These are phyloP conservation scores for Heterobasidion occidentale DNA, from an alignment of 1,284 basidiomycete species.

Conservation along the genomic window DNA sequence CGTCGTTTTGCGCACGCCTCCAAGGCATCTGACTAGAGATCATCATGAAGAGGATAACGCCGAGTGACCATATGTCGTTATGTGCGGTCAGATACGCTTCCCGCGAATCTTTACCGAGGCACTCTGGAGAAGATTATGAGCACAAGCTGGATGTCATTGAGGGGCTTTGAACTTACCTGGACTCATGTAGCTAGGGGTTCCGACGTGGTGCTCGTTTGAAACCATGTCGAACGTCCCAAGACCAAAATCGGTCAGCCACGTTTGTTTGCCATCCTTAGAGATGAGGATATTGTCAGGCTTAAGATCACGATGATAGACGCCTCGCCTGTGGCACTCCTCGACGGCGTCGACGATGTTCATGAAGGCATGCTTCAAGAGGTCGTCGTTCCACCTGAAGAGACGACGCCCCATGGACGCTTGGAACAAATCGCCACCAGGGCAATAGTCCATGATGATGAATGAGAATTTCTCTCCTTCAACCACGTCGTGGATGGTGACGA, in stretches of 20 bases:
- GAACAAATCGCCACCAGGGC: slow-evolving; percentile 58
- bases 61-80: slow-evolving; percentile 88
- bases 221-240: slow-evolving; percentile 47
- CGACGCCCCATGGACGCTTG: slow-evolving; percentile 46
- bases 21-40: slow-evolving; percentile 85
- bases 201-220: slow-evolving; percentile 43
- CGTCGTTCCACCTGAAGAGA: slow-evolving; percentile 40
- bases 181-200: slow-evolving; percentile 54
- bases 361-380: slow-evolving; percentile 41
- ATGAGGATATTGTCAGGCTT: slow-evolving; percentile 74
- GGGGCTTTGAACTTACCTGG: slow-evolving; percentile 33
- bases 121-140: slow-evolving; percentile 14
- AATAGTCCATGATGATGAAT: slow-evolving; percentile 60
- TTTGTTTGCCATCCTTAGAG: slow-evolving; percentile 30
- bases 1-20: slow-evolving; percentile 65
- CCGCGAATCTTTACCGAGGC: slow-evolving; percentile 15
- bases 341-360: slow-evolving; percentile 58
- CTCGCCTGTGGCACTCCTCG: slow-evolving; percentile 47
- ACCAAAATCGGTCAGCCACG: slow-evolving; percentile 66
- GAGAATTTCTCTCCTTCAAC: slow-evolving; percentile 41
- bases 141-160: neutral
- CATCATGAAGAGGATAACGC: slow-evolving; percentile 52
- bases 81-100: slow-evolving; percentile 58
- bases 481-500: slow-evolving; percentile 52
- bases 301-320: slow-evolving; percentile 65